Base-by-base conservation (phyloP, 1,284 basidiomycete genomes). In the Papiliotrema flavescens region DNA sequence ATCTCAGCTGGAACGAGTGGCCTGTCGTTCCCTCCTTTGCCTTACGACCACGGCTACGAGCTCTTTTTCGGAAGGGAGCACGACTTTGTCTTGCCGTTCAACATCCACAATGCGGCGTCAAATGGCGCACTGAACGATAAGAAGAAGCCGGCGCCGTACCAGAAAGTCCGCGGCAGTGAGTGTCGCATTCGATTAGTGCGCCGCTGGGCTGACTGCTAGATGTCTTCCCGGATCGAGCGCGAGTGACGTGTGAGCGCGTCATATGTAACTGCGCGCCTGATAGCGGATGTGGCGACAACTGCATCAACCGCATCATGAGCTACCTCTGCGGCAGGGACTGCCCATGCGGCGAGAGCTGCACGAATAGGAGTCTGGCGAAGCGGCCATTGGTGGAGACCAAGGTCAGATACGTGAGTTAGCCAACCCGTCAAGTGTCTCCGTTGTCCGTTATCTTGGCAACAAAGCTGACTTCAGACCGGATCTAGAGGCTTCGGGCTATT, bases 231-330 rank as follows among this genome's bases (percentile, higher is more conserved):
- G 69, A 73, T 51, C 54, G 74, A 51, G 51, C 58, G 3, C 56
- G 61, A 24, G 50, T 59, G 2, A 49, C 58, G 14, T 57, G 62
- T 2, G 65, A 62, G 11, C 54, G 60, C 0, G 75, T 71, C 14
- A 56, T 77, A 24, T 80, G 79, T 59, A 55, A 61, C 19, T 80
- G 79, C 53, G 62, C 58, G 26, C 63, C 65, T 8, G 62, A 61
- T n/a, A 62, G 62, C 7, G 69, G 70, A 4, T 80, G 79, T 54
- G 68, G 73, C 8, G 71, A 76, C 6, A 64, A 65, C 24, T 80
- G 79, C 62, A 73, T 79, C 57, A 80, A 80, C 59, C 63, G 78
- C 60, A 62, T 76, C 44, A 79, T 79, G 77, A 73, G 74, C 60
- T 79, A 78, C 56, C 66, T 77, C 23, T 80, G 79, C 61, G 76